phyloP scores from a whole-genome alignment of 2,329 filamentous ascomycete species.

The Fusarium sp. region DNA sequence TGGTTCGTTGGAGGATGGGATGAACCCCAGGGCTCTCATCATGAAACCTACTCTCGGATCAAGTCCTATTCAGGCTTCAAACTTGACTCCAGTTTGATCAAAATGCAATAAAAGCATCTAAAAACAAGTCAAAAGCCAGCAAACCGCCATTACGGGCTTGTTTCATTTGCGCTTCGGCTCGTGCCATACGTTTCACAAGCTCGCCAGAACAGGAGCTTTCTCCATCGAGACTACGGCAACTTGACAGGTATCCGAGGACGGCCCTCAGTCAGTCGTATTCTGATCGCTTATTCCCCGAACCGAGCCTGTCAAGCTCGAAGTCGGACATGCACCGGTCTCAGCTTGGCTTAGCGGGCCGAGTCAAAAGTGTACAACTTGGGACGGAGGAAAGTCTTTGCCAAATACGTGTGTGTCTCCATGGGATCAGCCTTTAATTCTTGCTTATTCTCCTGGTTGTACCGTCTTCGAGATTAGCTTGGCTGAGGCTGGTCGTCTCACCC shows the following conservation, averaged over 20 bases:
- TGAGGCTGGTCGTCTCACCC: conserved; percentile 43
- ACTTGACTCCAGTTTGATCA: conserved; percentile 22
- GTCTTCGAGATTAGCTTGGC: conserved; percentile 51
- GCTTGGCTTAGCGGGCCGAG: conserved; percentile 49
- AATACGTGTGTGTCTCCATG: conserved; percentile 37
- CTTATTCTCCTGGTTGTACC: conserved; percentile 45
- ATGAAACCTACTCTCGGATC: conserved; percentile 21
- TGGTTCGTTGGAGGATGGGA: conserved; percentile 12
- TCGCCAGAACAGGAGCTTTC: conserved; percentile 34
- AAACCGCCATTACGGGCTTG: conserved; percentile 25
- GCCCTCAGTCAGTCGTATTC: conserved; percentile 26
- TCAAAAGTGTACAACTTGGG: conserved; percentile 45
- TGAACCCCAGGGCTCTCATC: conserved; percentile 11
- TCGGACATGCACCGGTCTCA: conserved; percentile 47
- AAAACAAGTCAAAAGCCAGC: conserved; percentile 15
- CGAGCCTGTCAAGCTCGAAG: conserved; percentile 49
- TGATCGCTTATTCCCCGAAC: conserved; percentile 42
- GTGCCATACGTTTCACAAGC: conserved; percentile 39
- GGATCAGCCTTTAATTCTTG: conserved; percentile 34
- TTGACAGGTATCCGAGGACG: conserved; percentile 34
- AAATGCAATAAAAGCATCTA: neutral
- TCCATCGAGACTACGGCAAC: conserved; percentile 31
- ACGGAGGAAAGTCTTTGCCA: conserved; percentile 29
- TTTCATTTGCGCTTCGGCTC: conserved; percentile 28
- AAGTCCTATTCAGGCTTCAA: conserved; percentile 1